Conservation (phyloP, 768 basidiomycete species). For the Russula sp. region DNA sequence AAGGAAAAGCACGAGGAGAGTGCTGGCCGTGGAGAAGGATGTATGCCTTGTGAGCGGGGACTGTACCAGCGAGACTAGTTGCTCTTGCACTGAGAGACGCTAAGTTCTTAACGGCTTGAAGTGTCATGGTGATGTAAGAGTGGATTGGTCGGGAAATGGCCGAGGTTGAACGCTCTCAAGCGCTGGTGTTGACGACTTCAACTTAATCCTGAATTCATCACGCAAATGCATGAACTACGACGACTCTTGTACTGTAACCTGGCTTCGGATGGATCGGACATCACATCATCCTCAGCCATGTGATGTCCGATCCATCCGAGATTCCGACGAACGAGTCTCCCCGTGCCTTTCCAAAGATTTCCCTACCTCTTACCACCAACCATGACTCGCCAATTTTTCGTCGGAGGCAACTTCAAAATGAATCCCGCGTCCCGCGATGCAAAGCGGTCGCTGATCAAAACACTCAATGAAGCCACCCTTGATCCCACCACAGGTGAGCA, state of each 20-base stretch:
- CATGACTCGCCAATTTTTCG: conserved; percentile 87
- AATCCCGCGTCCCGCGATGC: conserved; percentile 70
- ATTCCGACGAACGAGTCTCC: conserved; percentile 9
- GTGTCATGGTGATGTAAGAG: neutral
- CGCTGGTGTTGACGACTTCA: neutral
- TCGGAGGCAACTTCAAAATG: conserved; percentile 99
- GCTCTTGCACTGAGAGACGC: neutral
- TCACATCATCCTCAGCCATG: no score
- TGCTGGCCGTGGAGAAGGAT: conserved; percentile 21
- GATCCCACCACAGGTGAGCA: conserved; percentile 70
- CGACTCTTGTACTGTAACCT: no score
- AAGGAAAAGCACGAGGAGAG: conserved; percentile 26
- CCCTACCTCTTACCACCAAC: conserved; percentile 5
- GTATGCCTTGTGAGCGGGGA: conserved; percentile 25
- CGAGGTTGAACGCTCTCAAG: neutral
- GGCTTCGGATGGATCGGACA: no score
- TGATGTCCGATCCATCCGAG: conserved; percentile 19
- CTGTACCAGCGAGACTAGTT: conserved; percentile 24
- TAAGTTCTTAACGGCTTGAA: neutral
- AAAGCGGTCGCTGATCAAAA: conserved; percentile 61
- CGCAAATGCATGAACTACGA: no score
- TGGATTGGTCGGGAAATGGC: no score
- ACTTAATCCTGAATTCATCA: no score
- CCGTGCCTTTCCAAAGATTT: neutral
- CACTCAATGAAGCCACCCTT: conserved; percentile 75